Base-by-base conservation (phyloP, 2,329 filamentous ascomycete species). In the Microsporum ferrugineum region DNA sequence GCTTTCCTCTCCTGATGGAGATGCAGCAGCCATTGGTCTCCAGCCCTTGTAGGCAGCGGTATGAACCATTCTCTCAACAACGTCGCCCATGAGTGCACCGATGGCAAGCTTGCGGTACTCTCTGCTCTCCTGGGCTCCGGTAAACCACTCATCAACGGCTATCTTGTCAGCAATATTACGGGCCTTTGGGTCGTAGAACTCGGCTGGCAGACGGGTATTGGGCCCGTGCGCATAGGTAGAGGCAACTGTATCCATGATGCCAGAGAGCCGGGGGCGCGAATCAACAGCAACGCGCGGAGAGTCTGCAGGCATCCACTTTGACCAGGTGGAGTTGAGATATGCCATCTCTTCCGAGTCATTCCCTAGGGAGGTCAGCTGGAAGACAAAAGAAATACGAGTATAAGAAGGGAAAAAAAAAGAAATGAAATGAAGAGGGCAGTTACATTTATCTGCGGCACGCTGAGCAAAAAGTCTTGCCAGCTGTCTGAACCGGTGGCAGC, bases 181-280 rank as follows among this genome's bases (percentile, higher is more conserved):
- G 2, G 82, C 84, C 69, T 86, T 87, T 17, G 80, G 71, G 69
- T 96, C 90, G 74, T 97, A 97, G 73, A 99, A 97, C 64, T 91
- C 88, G 7, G 80, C 78, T 0, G 94, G 94, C 2, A 97, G 80
- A 53, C 81, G 84, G 0, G 91, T 96, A 8, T 82, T 82, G 0
- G 88, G 83, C 0, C 89, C 89, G 71, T 97, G 94, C 1, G 91
- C 92, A 10, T 88, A 79, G 0, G 90, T 95, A 5, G 89, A 84
- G 71, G 96, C 97, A 69, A 97, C 82, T 0, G 89, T 94, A 75
- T 99, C 94, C 88, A 95, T 90, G 68, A 99, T 87, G 59, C 94
- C 94, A 4, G 86, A 91, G 10, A 97, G 79, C 51, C 91, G 82
- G 0, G 94, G 94, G 63, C 87, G 86, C 0, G 86, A 86, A 72